Percentiles rank a stretch among this genome's conserved stretches.
Evolutionary conservation across 1,284 basidiomycete genomes (phyloP).

Genomic region (Schizophyllum commune): DNA sequence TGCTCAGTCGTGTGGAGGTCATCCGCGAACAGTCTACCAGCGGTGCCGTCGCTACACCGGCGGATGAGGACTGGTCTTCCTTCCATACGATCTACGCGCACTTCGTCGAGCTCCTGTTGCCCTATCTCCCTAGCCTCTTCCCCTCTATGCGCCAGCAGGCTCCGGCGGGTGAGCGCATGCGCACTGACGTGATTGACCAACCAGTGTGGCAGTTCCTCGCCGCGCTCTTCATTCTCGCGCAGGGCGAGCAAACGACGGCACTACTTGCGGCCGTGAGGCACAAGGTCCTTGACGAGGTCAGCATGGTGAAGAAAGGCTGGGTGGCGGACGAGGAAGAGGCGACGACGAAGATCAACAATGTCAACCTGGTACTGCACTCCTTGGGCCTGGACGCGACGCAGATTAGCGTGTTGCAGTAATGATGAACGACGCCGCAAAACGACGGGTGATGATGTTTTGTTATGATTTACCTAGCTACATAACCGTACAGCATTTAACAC

Average conservation of each 20-base stretch:
- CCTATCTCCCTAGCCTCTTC: slow-evolving; percentile 77
- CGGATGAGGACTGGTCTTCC: slow-evolving; percentile 72
- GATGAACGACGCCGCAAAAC: too few relatives aligned
- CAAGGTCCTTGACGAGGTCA: slow-evolving; percentile 85
- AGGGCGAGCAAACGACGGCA: slow-evolving; percentile 77
- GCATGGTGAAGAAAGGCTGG: slow-evolving; percentile 48
- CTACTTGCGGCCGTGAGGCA: slow-evolving; percentile 86
- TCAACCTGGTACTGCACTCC: slow-evolving; percentile 82
- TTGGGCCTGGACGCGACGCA: slow-evolving; percentile 80
- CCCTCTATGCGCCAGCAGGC: slow-evolving; percentile 63
- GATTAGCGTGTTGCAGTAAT: slow-evolving; percentile 29
- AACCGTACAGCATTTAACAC: too few relatives aligned
- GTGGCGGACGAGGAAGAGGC: slow-evolving; percentile 57
- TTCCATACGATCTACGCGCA: slow-evolving; percentile 72
- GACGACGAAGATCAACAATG: slow-evolving; percentile 65
- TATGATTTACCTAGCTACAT: too few relatives aligned
- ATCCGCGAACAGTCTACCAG: slow-evolving; percentile 69
- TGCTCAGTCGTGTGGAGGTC: slow-evolving; percentile 87
- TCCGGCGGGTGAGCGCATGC: slow-evolving; percentile 40
- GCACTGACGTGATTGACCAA: slow-evolving; percentile 75
- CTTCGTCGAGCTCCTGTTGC: slow-evolving; percentile 73
- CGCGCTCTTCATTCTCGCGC: slow-evolving; percentile 80
- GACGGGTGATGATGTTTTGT: too few relatives aligned
- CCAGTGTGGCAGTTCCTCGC: slow-evolving; percentile 92
- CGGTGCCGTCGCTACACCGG: slow-evolving; percentile 53